Evolutionary conservation across 106 monocot species (phyloP), one percentile per base, ranked within the genome.

Genomic region (Platanthera zijinensis): DNA sequence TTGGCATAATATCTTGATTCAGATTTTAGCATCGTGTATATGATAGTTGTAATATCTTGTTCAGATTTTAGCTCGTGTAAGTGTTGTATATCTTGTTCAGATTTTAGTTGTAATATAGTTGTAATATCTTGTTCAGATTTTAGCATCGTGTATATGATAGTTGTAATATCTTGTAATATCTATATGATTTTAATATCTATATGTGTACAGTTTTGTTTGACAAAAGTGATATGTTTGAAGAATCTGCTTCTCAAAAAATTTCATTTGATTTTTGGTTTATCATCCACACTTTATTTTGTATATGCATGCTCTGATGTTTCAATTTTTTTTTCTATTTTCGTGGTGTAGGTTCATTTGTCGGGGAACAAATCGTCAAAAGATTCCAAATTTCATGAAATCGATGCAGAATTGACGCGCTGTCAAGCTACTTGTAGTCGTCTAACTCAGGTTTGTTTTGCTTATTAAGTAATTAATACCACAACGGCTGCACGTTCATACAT

Each of bases 321-420:
- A 22, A 21, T n/a, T 62, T 7, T 12, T n/a, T 57, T 77, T 18
- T 10, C 51, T 77, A 10, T 66, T 6, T 72, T 78, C 39, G 52
- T 75, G 28, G 32, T 81, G 3, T 76, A 92, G 94, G 85, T 95
- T 77, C 74, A 83, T 48, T 76, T 95, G 75, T 84, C 91, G 51
- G 87, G 89, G 57, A 82, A 80, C 75, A 79, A 81, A 52, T 76
- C 82, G 1, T 77, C 61, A 47, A 95, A 83, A 76, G 95, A 86
- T 72, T 81, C 82, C 66, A 92, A 80, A 70, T 72, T 89, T 62
- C 83, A 81, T 59, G 92, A 89, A 49, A 73, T 74, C 52, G 91
- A 92, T 81, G 56, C 87, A 50, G 92, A 95, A 51, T 63, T 89
- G 75, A 74, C 81, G 22, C 89, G 92, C 49, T 84, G 84, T 83